Conservation (phyloP, 495 filamentous ascomycete species). For the Annulohypoxylon nitens region DNA sequence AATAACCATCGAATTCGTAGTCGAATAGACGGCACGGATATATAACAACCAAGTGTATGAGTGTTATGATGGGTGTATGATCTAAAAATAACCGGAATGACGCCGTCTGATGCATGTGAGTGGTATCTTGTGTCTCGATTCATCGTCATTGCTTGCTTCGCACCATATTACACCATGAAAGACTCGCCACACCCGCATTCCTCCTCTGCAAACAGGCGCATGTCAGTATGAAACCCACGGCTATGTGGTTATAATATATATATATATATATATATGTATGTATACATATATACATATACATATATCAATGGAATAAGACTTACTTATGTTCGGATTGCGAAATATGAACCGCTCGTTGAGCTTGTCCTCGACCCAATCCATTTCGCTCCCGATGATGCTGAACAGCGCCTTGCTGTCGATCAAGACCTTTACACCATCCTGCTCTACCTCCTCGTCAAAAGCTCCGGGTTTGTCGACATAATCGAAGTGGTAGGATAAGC, state of each 20-base stretch:
- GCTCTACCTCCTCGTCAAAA: constrained; percentile 94
- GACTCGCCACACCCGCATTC: constrained; percentile 97
- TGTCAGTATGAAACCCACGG: constrained; percentile 53
- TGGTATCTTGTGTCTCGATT: constrained; percentile 43
- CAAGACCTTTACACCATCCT: constrained; percentile 95
- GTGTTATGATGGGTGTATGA: background rate
- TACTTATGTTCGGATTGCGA: constrained; percentile 97
- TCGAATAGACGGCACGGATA: background rate
- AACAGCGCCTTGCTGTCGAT: constrained; percentile 97
- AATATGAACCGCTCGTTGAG: constrained; percentile 91
- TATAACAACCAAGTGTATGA: constrained; percentile 1
- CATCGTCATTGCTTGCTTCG: constrained; percentile 19
- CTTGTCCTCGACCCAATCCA: constrained; percentile 99
- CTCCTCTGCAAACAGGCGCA: constrained; percentile 75
- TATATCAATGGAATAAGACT: constrained; percentile 61
- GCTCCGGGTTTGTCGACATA: constrained; percentile 90
- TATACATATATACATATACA: too few relatives aligned
- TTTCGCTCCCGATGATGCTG: constrained; percentile 98
- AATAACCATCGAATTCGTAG: background rate
- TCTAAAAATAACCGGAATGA: constrained; percentile 30
- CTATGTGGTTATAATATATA: background rate
- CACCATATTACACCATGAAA: constrained; percentile 78
- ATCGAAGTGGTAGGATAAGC: constrained; percentile 93
- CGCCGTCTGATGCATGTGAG: constrained; percentile 43
- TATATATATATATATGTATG: too few relatives aligned